These are phyloP conservation scores for Fragilariopsis cylindrus DNA, from an alignment of 108 stramenopile genomes.

Conservation along the genomic window DNA sequence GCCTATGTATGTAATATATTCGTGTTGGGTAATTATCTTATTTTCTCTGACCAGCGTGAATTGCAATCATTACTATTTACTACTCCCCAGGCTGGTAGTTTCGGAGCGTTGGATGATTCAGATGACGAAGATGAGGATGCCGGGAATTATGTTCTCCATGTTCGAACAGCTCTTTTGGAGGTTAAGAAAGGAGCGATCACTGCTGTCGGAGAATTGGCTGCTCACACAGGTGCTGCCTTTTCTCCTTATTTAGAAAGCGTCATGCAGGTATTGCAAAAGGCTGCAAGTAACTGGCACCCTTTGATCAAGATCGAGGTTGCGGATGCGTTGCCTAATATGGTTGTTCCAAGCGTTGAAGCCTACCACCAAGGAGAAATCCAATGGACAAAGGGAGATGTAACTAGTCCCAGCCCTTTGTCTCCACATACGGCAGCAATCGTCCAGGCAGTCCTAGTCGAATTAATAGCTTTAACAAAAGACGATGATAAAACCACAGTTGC, in stretches of 20 bases:
- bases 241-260: constrained; percentile 75
- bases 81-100: constrained; percentile 49
- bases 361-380: constrained; percentile 77
- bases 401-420: constrained; percentile 62
- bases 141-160: constrained; percentile 81
- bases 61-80: constrained; percentile 46
- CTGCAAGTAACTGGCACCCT: constrained; percentile 91
- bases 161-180: constrained; percentile 92
- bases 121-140: constrained; percentile 88
- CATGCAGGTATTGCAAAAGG: constrained; percentile 78
- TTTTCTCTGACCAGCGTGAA: constrained; percentile 46
- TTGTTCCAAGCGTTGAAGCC: constrained; percentile 72
- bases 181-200: constrained; percentile 96
- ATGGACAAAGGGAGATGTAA: constrained; percentile 87
- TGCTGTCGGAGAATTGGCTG: constrained; percentile 94
- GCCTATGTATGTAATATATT: not conserved
- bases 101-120: constrained; percentile 81
- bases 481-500: constrained; percentile 85
- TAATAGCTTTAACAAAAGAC: constrained; percentile 77
- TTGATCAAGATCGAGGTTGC: constrained; percentile 84
- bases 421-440: constrained; percentile 70
- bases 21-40: constrained; percentile 8
- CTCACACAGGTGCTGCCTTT: constrained; percentile 88
- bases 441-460: constrained; percentile 69
- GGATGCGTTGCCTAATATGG: constrained; percentile 75